These are phyloP conservation scores for Melocanna baccifera DNA, from an alignment of 176 grass and related monocot species.

Conservation along the genomic window DNA sequence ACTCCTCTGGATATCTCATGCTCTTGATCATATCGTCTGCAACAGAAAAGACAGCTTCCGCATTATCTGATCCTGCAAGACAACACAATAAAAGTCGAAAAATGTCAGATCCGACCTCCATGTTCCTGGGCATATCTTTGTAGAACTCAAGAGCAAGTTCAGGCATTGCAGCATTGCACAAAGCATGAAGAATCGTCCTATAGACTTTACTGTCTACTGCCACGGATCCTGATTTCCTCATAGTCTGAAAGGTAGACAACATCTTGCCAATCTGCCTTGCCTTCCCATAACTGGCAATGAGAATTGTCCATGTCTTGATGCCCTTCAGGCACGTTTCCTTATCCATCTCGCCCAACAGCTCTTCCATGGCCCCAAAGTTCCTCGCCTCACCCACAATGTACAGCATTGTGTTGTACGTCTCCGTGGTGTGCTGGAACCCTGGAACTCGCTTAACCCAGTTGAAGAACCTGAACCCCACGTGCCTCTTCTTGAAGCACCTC, in stretches of 20 bases:
- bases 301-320: slow-evolving; percentile 72
- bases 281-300: slow-evolving; percentile 58
- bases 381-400: slow-evolving; percentile 59
- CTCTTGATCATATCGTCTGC: slow-evolving; percentile 65
- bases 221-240: slow-evolving; percentile 57
- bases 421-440: slow-evolving; percentile 45
- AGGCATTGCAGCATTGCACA: slow-evolving; percentile 51
- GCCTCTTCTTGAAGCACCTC: slow-evolving; percentile 63
- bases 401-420: slow-evolving; percentile 67
- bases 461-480: slow-evolving; percentile 60
- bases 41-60: slow-evolving; percentile 45
- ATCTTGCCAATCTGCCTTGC: slow-evolving; percentile 47
- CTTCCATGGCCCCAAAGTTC: slow-evolving; percentile 50
- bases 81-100: slow-evolving; percentile 56
- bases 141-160: slow-evolving; percentile 78
- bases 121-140: slow-evolving; percentile 60
- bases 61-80: slow-evolving; percentile 50
- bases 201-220: slow-evolving; percentile 38
- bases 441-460: slow-evolving; percentile 57
- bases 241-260: slow-evolving; percentile 50
- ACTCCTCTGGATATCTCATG: slow-evolving; percentile 45
- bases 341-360: slow-evolving; percentile 63
- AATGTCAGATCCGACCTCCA: slow-evolving; percentile 31
- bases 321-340: slow-evolving; percentile 46
- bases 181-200: slow-evolving; percentile 48